These are phyloP conservation scores for Chlorella sp. DNA, from an alignment of 139 green algal species.

Conservation along the genomic window DNA sequence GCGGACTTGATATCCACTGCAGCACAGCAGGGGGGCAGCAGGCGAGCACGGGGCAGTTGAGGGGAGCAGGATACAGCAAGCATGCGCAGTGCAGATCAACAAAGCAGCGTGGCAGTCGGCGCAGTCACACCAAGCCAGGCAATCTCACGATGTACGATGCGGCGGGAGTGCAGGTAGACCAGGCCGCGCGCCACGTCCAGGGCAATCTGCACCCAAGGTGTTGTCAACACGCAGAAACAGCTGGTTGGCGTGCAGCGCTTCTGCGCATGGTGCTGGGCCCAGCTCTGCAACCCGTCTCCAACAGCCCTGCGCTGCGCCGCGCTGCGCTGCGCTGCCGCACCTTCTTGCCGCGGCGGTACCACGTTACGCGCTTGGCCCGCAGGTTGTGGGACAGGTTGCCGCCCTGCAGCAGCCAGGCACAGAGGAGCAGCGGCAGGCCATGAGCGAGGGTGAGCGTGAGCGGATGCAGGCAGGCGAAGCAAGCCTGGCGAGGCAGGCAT, in stretches of 20 bases:
- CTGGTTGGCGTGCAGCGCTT: background rate
- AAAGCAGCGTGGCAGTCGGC: too few species aligned
- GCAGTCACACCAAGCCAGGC: too few species aligned
- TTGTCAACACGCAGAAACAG: too few species aligned
- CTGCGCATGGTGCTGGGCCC: too few species aligned
- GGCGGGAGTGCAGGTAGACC: slow-evolving; percentile 42
- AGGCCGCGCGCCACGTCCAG: slow-evolving; percentile 52
- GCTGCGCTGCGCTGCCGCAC: background rate
- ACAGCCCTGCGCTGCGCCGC: background rate
- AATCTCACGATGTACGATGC: slow-evolving; percentile 38
- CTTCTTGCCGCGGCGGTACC: slow-evolving; percentile 37
- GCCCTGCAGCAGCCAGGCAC: background rate
- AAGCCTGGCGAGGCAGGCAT: too few species aligned
- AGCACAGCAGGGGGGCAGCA: too few species aligned
- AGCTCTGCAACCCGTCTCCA: background rate
- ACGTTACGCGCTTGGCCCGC: slow-evolving; percentile 11
- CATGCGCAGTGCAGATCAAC: too few species aligned
- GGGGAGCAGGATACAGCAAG: too few species aligned
- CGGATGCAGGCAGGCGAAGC: too few species aligned
- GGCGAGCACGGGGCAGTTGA: too few species aligned
- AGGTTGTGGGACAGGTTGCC: slow-evolving; percentile 53
- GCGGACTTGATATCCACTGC: slow-evolving; percentile 48
- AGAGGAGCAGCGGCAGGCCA: too few species aligned
- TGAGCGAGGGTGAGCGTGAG: too few species aligned
- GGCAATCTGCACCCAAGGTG: slow-evolving; percentile 26